Percentiles rank a stretch among this genome's conserved stretches.
These are phyloP conservation scores for Fusarium transvaalense DNA, from an alignment of 2,329 filamentous ascomycete genomes.

Conservation along the genomic window DNA sequence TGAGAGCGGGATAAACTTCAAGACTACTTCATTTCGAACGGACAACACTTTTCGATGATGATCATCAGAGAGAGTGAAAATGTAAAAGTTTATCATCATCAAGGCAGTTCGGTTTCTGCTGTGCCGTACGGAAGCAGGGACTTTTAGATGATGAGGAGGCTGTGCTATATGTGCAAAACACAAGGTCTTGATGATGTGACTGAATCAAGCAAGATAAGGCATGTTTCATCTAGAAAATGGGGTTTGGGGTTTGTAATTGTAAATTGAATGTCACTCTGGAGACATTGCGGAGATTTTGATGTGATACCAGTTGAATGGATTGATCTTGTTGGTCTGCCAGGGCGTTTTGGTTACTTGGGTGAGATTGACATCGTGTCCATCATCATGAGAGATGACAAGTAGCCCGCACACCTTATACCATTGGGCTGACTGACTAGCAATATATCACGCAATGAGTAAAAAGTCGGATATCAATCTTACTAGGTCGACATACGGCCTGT, in stretches of 20 bases:
- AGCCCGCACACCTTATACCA: not conserved
- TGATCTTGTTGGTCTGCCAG: not conserved
- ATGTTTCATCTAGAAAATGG: not conserved
- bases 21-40: not conserved
- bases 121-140: slow-evolving; percentile 26
- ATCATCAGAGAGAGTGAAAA: not conserved
- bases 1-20: not conserved
- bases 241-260: slow-evolving; percentile 3
- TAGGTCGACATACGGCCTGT: not conserved
- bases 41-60: not conserved
- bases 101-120: slow-evolving; percentile 20
- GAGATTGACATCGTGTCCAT: not conserved
- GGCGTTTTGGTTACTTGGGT: not conserved
- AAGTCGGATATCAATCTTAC: not conserved
- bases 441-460: not conserved
- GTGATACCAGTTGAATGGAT: not conserved
- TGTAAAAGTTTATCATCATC: slow-evolving; percentile 1
- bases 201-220: not conserved
- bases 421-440: not conserved
- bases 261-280: slow-evolving; percentile 7
- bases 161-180: slow-evolving; percentile 7
- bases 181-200: not conserved
- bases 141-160: slow-evolving; percentile 23
- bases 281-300: not conserved
- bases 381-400: not conserved